Conservation (phyloP, 192 early-diverging fungal species). For the Coemansia sp. region DNA sequence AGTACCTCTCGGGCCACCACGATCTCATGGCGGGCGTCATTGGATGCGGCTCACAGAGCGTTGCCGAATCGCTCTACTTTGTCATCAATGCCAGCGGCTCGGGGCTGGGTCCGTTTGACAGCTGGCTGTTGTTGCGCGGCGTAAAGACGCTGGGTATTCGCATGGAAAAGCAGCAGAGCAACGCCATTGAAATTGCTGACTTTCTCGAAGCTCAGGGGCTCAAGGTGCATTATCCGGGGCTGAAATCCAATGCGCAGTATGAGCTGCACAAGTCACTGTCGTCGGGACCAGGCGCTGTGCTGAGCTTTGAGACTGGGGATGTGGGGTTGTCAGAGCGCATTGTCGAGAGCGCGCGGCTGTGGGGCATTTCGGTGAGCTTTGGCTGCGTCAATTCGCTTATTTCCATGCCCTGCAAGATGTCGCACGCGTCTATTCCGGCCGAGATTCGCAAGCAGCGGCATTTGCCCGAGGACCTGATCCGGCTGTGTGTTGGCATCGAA, state of each 20-base stretch:
- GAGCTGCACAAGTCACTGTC: constrained; percentile 77
- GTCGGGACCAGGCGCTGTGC: constrained; percentile 85
- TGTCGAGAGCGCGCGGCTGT: constrained; percentile 79
- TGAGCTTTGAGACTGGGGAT: constrained; percentile 92
- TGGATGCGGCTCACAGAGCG: constrained; percentile 64
- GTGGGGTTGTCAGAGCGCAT: constrained; percentile 72
- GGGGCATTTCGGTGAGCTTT: constrained; percentile 95
- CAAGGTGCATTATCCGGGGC: constrained; percentile 87
- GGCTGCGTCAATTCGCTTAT: constrained; percentile 98
- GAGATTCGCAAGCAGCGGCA: constrained; percentile 80
- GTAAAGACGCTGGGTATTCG: constrained; percentile 95
- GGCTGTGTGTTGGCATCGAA: constrained; percentile 95
- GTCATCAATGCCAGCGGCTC: constrained; percentile 94
- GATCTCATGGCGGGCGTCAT: constrained; percentile 99
- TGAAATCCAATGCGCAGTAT: constrained; percentile 77
- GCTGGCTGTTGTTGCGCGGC: constrained; percentile 88
- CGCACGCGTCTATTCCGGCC: constrained; percentile 93
- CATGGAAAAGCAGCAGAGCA: constrained; percentile 91
- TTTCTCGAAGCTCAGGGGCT: constrained; percentile 78
- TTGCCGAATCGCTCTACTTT: constrained; percentile 84
- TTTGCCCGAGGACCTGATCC: constrained; percentile 95
- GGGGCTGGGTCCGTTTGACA: constrained; percentile 88
- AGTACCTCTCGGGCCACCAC: constrained; percentile 96
- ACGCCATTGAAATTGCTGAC: constrained; percentile 72
- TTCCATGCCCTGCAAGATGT: constrained; percentile 98